Base-by-base conservation (phyloP, 192 early-diverging fungal species). In the Backusella sp. region DNA sequence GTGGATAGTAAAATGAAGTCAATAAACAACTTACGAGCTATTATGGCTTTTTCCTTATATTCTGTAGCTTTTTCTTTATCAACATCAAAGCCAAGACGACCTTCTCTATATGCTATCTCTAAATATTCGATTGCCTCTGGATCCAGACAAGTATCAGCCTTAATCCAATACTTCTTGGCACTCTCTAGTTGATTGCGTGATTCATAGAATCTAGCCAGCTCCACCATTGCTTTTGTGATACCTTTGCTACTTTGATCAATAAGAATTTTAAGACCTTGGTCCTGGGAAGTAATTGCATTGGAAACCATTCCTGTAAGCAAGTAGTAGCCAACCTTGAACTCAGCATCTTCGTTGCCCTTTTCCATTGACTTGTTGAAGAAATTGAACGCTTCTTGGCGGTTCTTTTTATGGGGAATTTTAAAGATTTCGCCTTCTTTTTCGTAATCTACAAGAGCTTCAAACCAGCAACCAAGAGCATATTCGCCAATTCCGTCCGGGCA, bases 391-490 rank as follows among this genome's bases (percentile, higher is more conserved):
- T 26, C 21, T 4, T 23, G 5, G 21, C 26, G 68, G 1, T 21
- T 35, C 21, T 62, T 28, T 62, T 62, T 9, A 62, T 28, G 23
- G 7, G 21, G 0, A 8, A 14, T 11, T 14, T 39, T 11, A 11
- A 36, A 36, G 19, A 19, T 68, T 1, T 4, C 35, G 42, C 19
- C 11, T 39, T 35, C 19, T 9, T 35, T 21, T 23, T 34, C 34
- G 11, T n/a, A 70, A 11, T 70, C 21, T 15, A 42, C 1, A 6
- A 23, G 12, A 15, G 68, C 44, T 41, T 70, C 68, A 23, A 14
- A 21, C 36, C 34, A 70, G 36, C 68, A 70, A n/a, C 68, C 68
- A 23, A 70, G 36, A 41, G 68, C 68, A 14, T 70, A 70, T 37
- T 70, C 68, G 5, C 35, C 21, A 9, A 15, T 26, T 39, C 68